phyloP scores from a whole-genome alignment of 495 filamentous ascomycete species.

The Aspergillus sclerotiicarbonarius region DNA sequence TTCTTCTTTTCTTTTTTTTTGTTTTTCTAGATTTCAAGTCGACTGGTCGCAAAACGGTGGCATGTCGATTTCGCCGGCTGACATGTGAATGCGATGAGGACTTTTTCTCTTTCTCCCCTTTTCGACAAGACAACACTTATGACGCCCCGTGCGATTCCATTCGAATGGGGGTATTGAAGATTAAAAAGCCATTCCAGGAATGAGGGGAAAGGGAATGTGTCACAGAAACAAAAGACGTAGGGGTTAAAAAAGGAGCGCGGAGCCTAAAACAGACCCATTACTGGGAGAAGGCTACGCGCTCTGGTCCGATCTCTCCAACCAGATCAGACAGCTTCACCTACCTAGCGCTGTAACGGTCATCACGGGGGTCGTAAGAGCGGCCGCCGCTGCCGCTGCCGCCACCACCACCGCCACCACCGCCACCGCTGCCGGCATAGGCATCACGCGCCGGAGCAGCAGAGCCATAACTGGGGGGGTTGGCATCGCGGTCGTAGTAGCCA shows the following conservation, averaged over 20 bases:
- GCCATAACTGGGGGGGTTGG: slow-evolving; percentile 45
- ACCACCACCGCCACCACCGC: slow-evolving; percentile 8
- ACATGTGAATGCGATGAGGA: slow-evolving; percentile 33
- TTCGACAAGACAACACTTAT: slow-evolving; percentile 30
- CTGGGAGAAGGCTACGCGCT: slow-evolving; percentile 17
- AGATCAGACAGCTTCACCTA: slow-evolving; percentile 28
- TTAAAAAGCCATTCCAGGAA: slow-evolving; percentile 29
- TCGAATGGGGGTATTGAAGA: slow-evolving; percentile 19
- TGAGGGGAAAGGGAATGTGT: slow-evolving; percentile 14
- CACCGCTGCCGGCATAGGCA: slow-evolving; percentile 31
- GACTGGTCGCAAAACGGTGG: slow-evolving; percentile 31
- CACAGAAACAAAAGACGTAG: slow-evolving; percentile 13
- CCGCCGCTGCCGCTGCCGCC: slow-evolving; percentile 21
- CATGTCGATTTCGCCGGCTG: slow-evolving; percentile 36
- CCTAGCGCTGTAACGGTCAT: slow-evolving; percentile 47
- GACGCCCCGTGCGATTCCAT: slow-evolving; percentile 35
- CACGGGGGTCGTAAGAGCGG: slow-evolving; percentile 53
- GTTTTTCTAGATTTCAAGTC: slow-evolving; percentile 23
- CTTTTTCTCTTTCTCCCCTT: slow-evolving; percentile 12
- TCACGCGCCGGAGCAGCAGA: slow-evolving; percentile 13
- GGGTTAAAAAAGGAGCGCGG: slow-evolving; percentile 12
- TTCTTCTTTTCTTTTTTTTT: slow-evolving; percentile 11
- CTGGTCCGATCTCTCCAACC: slow-evolving; percentile 12
- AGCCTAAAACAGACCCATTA: slow-evolving; percentile 16
- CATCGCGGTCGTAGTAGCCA: slow-evolving; percentile 47